A percentile compares a stretch with the other conserved stretches of the same genome.
Evolutionary conservation across 2,329 filamentous ascomycete species (phyloP).

Genomic region (Xylariaceae sp.): DNA sequence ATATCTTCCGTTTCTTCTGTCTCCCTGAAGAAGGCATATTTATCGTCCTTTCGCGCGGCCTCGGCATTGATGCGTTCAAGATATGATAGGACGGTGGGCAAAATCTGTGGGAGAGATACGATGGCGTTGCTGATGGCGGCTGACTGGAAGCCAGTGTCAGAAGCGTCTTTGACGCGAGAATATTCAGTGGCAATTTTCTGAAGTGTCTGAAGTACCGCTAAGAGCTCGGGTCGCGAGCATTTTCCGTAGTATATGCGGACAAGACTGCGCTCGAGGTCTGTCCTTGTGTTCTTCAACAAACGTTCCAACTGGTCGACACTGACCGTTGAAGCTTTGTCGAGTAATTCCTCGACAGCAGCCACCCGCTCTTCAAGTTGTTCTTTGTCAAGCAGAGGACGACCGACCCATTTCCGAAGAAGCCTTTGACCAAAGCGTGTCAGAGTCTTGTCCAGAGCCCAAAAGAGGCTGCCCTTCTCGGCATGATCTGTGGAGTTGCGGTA

Average conservation of each 20-base stretch:
- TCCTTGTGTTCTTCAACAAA: slow-evolving; percentile 68
- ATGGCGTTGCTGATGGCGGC: slow-evolving; percentile 68
- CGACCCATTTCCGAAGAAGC: slow-evolving; percentile 90
- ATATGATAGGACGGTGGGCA: slow-evolving; percentile 68
- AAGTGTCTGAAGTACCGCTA: slow-evolving; percentile 80
- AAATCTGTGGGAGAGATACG: slow-evolving; percentile 71
- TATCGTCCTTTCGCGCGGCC: slow-evolving; percentile 83
- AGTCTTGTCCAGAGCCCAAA: slow-evolving; percentile 94
- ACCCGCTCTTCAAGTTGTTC: slow-evolving; percentile 73
- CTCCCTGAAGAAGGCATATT: slow-evolving; percentile 90
- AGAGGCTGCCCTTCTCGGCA: slow-evolving; percentile 79
- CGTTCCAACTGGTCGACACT: slow-evolving; percentile 71
- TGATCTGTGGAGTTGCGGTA: slow-evolving; percentile 94
- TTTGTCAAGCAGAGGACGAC: slow-evolving; percentile 79
- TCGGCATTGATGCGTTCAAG: slow-evolving; percentile 82
- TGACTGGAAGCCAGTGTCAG: slow-evolving; percentile 71
- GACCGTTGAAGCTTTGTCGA: slow-evolving; percentile 62
- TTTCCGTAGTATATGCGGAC: slow-evolving; percentile 98
- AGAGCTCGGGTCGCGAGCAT: slow-evolving; percentile 83
- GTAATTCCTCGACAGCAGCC: slow-evolving; percentile 81
- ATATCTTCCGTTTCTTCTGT: slow-evolving; percentile 86
- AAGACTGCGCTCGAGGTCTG: slow-evolving; percentile 86
- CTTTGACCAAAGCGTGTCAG: slow-evolving; percentile 85
- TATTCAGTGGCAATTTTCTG: slow-evolving; percentile 80
- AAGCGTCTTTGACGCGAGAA: slow-evolving; percentile 59